phyloP scores from a whole-genome alignment of 148 eudicot genomes.

The Silene conica region DNA sequence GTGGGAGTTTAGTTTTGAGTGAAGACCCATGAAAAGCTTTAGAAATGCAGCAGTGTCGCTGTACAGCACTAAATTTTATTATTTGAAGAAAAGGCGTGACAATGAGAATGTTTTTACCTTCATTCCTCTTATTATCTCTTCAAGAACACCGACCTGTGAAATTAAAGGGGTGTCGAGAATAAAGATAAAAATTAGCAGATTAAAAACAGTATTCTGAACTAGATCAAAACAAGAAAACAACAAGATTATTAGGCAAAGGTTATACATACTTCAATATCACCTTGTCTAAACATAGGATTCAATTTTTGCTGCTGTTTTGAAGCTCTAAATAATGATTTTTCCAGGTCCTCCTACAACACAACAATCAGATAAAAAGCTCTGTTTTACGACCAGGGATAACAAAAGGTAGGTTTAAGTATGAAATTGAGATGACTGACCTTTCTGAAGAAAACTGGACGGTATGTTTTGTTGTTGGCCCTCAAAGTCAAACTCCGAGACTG shows the following conservation, averaged over 20 bases:
- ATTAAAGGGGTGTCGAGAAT: neutral
- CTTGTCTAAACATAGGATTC: constrained; percentile 57
- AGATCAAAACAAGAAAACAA: neutral
- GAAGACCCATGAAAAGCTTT: neutral
- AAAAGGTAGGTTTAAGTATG: neutral
- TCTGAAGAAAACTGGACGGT: constrained; percentile 81
- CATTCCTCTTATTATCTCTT: constrained; percentile 83
- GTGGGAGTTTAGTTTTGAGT: neutral
- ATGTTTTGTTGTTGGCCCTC: constrained; percentile 51
- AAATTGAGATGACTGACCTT: constrained; percentile 43
- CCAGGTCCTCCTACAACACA: constrained; percentile 77
- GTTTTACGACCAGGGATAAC: neutral
- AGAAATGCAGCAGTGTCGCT: neutral
- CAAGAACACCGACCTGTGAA: constrained; percentile 73
- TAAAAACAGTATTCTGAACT: neutral
- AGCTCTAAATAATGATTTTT: constrained; percentile 62
- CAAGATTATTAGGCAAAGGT: neutral
- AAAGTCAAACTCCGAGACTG: constrained; percentile 78
- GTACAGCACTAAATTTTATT: neutral
- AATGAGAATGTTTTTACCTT: constrained; percentile 47
- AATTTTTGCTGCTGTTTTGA: constrained; percentile 49
- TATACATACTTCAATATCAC: constrained; percentile 63
- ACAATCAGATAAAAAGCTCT: constrained; percentile 6
- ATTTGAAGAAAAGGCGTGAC: neutral
- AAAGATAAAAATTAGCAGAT: constrained; percentile 2